Evolutionary conservation across 2,329 filamentous ascomycete species (phyloP), one percentile per base, ranked within the genome.

Genomic region (Aspergillus luchuensis): DNA sequence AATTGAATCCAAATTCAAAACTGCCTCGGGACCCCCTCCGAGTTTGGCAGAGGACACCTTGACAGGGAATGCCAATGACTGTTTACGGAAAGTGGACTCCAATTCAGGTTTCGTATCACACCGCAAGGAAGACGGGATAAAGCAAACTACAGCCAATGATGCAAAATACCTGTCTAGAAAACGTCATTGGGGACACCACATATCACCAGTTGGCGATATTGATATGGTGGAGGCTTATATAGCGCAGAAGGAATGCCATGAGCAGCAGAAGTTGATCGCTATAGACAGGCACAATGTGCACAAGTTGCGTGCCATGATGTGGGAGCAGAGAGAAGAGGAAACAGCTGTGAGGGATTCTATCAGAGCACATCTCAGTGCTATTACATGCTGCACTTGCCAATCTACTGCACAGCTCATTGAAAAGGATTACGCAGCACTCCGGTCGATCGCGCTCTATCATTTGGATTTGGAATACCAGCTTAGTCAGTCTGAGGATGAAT

Each of bases 271-370:
- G 19, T 56, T 65, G 25, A 59, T 70, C 21, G 59, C 61, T 5
- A 47, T 59, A 7, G 65, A 66, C 48, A 62, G 71, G n/a, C 56
- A 59, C 3, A 58, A 62, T 5, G 63, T 66, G 4, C 66, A 65
- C 30, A 65, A 70, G 56, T 51, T 69, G n/a, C 71, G 71, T 6
- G 45, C 55, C 17, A 63, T 59, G 1, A 56, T 74, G 15, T 61
- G 63, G 51, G 62, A 67, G 21, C 68, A 71, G 54, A 61, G 71
- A n/a, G 64, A 71, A 15, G 61, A 69, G 33, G 71, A 72, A 38
- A 51, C 57, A 4, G 53, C 64, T 15, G 23, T 66, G 1, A 65
- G 69, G 50, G 62, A 58, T 2, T 59, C 51, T 13, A 58, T 72
- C 17, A 67, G 68, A 57, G 69, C 65, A 33, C 63, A 62, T 21